Base-by-base conservation (phyloP, 176 grass and related monocot species). In the Oryza meridionalis region DNA sequence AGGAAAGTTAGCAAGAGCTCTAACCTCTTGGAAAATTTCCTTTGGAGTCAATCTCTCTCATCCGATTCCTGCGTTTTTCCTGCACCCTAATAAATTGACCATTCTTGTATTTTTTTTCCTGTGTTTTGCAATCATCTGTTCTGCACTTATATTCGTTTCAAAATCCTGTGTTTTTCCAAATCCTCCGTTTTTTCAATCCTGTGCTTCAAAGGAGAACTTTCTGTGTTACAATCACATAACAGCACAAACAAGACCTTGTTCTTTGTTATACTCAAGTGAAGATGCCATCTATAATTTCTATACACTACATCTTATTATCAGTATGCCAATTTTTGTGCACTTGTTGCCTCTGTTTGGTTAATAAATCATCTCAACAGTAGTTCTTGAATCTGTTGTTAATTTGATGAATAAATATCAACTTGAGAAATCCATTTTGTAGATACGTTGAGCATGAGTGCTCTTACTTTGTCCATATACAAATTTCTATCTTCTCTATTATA, bases 341-440 rank as follows among this genome's bases (percentile, higher is more conserved):
- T 73, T 14, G 5, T 19, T 37, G 21, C 69, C 26, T 17, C 9
- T 70, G 55, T 77, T 55, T 32, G 15, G 33, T 64, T 73, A 19
- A 63, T 45, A 22, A 73, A 73, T 27, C 43, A 9, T 47, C 42
- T 29, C 70, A 73, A 62, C 33, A 22, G 17, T 65, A 35, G 10
- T 65, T 74, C 58, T 47, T 74, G 25, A n/a, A 31, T 77, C 4
- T 31, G 25, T 45, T 2, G 1, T 85, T 27, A 25, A 47, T 66
- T 19, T 75, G 27, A 31, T 35, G 31, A 62, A 83, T 7, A n/a
- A 21, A 74, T 12, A 21, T 47, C 63, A n/a, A 83, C 38, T 65
- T 24, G 70, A 74, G 7, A 82, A 82, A 6, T 82, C 80, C 0
- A 32, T 65, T 74, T 74, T 14, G 10, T 74, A 65, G 2, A 50